A percentile compares a stretch with the other conserved stretches of the same genome.
Conservation (phyloP, 768 basidiomycete species). For the Podaxis sp. region DNA sequence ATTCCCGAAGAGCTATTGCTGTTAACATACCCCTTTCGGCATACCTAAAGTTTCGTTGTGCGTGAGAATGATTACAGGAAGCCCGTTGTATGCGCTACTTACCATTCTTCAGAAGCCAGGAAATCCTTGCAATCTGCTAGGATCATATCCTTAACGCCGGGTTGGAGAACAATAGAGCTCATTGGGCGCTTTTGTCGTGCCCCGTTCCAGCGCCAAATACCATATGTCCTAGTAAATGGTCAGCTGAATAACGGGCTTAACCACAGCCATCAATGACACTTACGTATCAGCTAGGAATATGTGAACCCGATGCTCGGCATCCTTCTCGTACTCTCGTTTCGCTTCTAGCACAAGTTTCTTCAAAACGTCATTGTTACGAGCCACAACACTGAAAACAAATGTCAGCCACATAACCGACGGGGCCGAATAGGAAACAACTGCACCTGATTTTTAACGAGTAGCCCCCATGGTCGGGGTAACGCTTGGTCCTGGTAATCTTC, state of each 20-base stretch:
- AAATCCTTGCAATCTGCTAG: slow-evolving; percentile 85
- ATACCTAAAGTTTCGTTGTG: slow-evolving; percentile 55
- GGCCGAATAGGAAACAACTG: not conserved
- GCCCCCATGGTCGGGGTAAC: slow-evolving; percentile 73
- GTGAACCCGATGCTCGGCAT: slow-evolving; percentile 86
- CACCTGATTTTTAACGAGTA: slow-evolving; percentile 81
- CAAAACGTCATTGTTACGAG: slow-evolving; percentile 83
- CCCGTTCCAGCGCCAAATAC: slow-evolving; percentile 86
- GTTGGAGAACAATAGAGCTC: slow-evolving; percentile 90
- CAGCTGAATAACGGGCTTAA: slow-evolving; percentile 15
- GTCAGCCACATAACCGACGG: slow-evolving; percentile 11
- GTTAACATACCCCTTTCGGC: slow-evolving; percentile 73
- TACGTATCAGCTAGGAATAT: slow-evolving; percentile 90
- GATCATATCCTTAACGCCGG: slow-evolving; percentile 89
- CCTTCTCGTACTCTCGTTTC: slow-evolving; percentile 87
- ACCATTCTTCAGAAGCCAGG: slow-evolving; percentile 83
- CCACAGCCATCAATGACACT: slow-evolving; percentile 28
- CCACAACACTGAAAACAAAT: slow-evolving; percentile 63
- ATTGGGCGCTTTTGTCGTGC: slow-evolving; percentile 87
- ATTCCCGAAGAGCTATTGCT: slow-evolving; percentile 16
- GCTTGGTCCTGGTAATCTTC: slow-evolving; percentile 79
- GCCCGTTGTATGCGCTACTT: slow-evolving; percentile 26
- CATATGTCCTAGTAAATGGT: slow-evolving; percentile 49
- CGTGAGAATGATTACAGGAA: slow-evolving; percentile 16
- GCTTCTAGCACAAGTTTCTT: slow-evolving; percentile 86